Conservation (phyloP, 176 grass and related monocot species). For the Paspalum vaginatum region DNA sequence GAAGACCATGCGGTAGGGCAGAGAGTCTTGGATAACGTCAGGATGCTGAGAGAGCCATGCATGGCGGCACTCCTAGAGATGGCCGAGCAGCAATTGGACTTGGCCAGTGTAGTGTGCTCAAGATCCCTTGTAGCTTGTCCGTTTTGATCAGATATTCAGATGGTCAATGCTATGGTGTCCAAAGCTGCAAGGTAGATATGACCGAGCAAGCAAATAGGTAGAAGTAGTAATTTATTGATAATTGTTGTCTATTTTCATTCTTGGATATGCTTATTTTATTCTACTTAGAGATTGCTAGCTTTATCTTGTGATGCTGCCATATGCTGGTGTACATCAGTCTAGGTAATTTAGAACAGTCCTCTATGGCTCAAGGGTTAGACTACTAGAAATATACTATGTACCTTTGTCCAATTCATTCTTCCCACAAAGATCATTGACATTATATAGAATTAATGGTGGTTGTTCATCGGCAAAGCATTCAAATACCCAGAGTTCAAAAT, state of each 20-base stretch:
- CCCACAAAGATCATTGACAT: neutral
- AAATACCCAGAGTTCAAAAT: too few relatives aligned
- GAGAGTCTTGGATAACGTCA: neutral
- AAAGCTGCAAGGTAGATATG: neutral
- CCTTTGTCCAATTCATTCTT: neutral
- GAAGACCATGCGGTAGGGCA: neutral
- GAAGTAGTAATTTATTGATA: neutral
- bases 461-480: too few relatives aligned
- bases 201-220: too few relatives aligned
- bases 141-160: constrained; percentile 37
- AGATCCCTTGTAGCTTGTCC: constrained; percentile 25
- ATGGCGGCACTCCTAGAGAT: constrained; percentile 46
- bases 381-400: neutral
- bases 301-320: neutral
- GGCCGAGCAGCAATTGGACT: constrained; percentile 46
- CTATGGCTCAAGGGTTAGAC: neutral
- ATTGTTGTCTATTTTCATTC: neutral
- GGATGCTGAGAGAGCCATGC: constrained; percentile 34
- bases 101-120: constrained; percentile 42
- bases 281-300: neutral
- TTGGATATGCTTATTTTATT: too few relatives aligned
- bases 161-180: neutral
- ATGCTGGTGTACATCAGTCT: neutral
- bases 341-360: neutral
- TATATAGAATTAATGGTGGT: neutral